These are phyloP conservation scores for Eutrema japonicum DNA, from an alignment of 345 rosid species.

Conservation along the genomic window DNA sequence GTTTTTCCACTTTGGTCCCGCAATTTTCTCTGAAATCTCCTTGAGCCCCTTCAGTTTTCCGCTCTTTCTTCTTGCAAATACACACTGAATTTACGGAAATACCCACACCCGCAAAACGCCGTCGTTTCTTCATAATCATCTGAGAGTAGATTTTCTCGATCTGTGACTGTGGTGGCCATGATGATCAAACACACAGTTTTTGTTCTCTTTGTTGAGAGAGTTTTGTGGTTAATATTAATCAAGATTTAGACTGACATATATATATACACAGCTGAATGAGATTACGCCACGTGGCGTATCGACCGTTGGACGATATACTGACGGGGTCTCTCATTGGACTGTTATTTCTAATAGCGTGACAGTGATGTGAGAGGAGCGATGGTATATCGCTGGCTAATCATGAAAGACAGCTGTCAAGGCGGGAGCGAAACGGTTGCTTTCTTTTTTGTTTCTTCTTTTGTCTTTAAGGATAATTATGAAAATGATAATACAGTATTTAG, in stretches of 20 bases:
- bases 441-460: constrained; percentile 26
- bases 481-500: background rate
- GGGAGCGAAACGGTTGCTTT: constrained; percentile 42
- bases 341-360: constrained; percentile 27
- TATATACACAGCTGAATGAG: constrained; percentile 1
- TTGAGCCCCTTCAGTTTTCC: constrained; percentile 47
- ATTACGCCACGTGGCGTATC: constrained; percentile 13
- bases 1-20: constrained; percentile 73
- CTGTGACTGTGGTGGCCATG: constrained; percentile 40
- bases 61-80: constrained; percentile 37
- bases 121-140: constrained; percentile 46
- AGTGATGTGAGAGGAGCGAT: constrained; percentile 15
- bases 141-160: constrained; percentile 30
- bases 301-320: constrained; percentile 20
- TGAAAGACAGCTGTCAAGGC: constrained; percentile 43
- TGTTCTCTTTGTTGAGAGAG: background rate
- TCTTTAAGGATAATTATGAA: constrained; percentile 32
- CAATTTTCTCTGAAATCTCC: constrained; percentile 56
- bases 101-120: constrained; percentile 44
- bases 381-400: constrained; percentile 37
- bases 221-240: background rate
- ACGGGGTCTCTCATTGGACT: constrained; percentile 25
- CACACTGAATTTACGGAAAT: constrained; percentile 42
- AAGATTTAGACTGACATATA: background rate
- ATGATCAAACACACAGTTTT: background rate